Base-by-base conservation (phyloP, 2,329 filamentous ascomycete genomes). In the Arthrinium phaeospermum region DNA sequence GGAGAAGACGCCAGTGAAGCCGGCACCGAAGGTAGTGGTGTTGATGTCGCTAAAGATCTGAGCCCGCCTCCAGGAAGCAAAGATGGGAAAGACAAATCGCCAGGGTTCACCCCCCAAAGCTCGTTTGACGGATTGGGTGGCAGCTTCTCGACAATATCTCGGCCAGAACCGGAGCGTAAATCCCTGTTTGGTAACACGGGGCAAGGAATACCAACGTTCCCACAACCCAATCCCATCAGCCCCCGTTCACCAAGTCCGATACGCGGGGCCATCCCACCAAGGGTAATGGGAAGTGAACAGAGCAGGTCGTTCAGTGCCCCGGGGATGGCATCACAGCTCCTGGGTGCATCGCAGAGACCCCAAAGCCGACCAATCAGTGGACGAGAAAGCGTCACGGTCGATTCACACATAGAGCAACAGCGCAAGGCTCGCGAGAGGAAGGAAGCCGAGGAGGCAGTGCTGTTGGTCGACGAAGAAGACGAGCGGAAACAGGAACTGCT, bases 221-320 rank as follows among this genome's bases (percentile, higher is more conserved):
- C 89, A 13, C 89, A 88, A 46, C 84, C 88, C 34, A 85, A 81
- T 46, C 84, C 83, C 27, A 83, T 85, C n/a, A 91, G 89, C 75
- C 91, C 92, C 67, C 89, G 92, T 47, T 94, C 93, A 13, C 92
- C 93, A 1, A 95, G 93, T 75, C 93, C 93, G 1, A 83, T 93
- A 37, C 89, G 92, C 46, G 85, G 86, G 70, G 86, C 89, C 53
- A 82, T 90, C 44, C 89, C 90, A 45, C 81, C 83, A 73, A 85
- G 86, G 76, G 77, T 88, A 41, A 76, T 86, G 7, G 82, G 86
- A 70, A 82, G 85, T 30, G 89, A 91, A 44, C 81, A 84, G 1
- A 82, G 84, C 16, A 86, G 90, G 70, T 91, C 90, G 1, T 87
- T 91, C 51, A 91, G 89, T 78, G 88, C 89, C 1, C 90, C 90